A percentile compares a stretch with the other conserved stretches of the same genome.
These are phyloP conservation scores for Combretum micranthum DNA, from an alignment of 345 rosid genomes.

Conservation along the genomic window DNA sequence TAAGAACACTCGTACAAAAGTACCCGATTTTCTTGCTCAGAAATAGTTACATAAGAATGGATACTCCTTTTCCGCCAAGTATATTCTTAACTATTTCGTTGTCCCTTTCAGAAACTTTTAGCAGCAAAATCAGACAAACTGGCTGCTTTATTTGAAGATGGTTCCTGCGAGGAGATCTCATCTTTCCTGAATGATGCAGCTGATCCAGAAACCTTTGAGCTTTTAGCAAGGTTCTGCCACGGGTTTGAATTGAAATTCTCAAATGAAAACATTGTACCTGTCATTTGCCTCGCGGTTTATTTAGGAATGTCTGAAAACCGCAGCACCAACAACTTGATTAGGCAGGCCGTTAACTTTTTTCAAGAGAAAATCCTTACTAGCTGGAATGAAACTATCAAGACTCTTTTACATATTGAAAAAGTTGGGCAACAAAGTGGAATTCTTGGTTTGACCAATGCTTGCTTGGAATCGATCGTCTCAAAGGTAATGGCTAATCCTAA, in stretches of 20 bases:
- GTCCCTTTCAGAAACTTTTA: constrained; percentile 35
- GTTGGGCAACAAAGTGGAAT: constrained; percentile 30
- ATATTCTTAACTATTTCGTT: not conserved
- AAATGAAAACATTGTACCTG: constrained; percentile 49
- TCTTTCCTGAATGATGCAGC: constrained; percentile 36
- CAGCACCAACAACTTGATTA: constrained; percentile 47
- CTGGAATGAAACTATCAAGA: constrained; percentile 80
- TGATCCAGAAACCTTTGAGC: constrained; percentile 48
- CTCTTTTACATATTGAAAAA: constrained; percentile 29
- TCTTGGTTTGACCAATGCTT: constrained; percentile 47
- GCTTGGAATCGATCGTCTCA: constrained; percentile 47
- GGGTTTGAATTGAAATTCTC: constrained; percentile 44
- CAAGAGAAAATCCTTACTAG: constrained; percentile 42
- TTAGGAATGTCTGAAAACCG: constrained; percentile 66
- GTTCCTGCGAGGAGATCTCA: constrained; percentile 21
- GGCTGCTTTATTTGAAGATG: constrained; percentile 35
- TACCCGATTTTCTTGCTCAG: too few relatives aligned
- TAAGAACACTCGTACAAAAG: constrained; percentile 13
- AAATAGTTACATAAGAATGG: too few relatives aligned
- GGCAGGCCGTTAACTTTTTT: constrained; percentile 37
- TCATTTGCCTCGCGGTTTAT: constrained; percentile 48
- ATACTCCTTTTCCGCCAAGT: too few relatives aligned
- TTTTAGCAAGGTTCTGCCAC: constrained; percentile 61
- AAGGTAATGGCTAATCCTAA: constrained; percentile 52
- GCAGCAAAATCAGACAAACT: constrained; percentile 60